Evolutionary conservation across 1,284 basidiomycete species (phyloP).

Genomic region (Limonomyces culmigenus): DNA sequence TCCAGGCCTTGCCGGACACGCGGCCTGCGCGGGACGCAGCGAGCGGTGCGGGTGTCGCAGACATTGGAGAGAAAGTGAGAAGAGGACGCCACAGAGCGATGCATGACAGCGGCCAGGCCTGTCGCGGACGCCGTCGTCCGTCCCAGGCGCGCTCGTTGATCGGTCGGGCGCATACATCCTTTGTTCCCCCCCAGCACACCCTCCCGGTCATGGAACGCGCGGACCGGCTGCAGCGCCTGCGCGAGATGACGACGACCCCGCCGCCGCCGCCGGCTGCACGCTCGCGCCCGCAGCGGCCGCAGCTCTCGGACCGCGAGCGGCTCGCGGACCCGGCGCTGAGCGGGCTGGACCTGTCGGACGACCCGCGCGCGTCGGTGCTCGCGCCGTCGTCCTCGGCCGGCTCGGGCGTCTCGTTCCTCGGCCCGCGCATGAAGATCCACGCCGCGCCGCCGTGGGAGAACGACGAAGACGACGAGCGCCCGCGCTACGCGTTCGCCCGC

Average conservation of each 20-base stretch:
- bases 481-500: no score
- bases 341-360: conserved; percentile 43
- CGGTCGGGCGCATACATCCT: conserved; percentile 5
- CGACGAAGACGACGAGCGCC: conserved; percentile 32
- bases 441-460: conserved; percentile 66
- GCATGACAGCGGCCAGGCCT: background rate
- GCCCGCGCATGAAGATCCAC: conserved; percentile 66
- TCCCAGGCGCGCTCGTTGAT: background rate
- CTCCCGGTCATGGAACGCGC: no score
- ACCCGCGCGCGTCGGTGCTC: conserved; percentile 26
- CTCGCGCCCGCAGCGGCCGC: conserved; percentile 11
- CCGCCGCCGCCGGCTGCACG: conserved; percentile 4
- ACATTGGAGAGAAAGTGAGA: no score
- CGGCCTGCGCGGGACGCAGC: conserved; percentile 41
- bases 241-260: conserved; percentile 4
- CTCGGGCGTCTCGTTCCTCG: conserved; percentile 47
- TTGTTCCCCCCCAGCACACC: no score
- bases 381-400: conserved; percentile 13
- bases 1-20: conserved; percentile 54
- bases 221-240: no score
- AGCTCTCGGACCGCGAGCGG: conserved; percentile 19
- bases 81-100: conserved; percentile 2
- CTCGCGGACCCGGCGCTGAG: conserved; percentile 32
- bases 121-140: conserved; percentile 8
- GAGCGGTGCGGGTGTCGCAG: conserved; percentile 16